Percentiles rank a stretch among this genome's conserved stretches.
Conservation (phyloP, 768 basidiomycete genomes). For the Lyophyllum atratum region DNA sequence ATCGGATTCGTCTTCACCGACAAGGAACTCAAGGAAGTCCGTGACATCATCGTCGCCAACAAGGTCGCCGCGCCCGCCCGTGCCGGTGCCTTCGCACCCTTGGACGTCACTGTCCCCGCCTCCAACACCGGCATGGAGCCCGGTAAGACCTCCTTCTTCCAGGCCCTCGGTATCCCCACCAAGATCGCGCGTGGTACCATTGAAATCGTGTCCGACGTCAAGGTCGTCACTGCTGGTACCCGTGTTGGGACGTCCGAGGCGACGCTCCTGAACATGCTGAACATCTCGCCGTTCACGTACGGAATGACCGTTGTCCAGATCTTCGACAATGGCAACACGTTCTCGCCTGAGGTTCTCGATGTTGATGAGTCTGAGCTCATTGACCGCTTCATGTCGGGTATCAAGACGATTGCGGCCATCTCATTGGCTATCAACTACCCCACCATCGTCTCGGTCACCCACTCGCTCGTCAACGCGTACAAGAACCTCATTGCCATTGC, state of each 20-base stretch:
- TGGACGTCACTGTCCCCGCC: conserved; percentile 88
- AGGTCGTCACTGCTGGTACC: conserved; percentile 89
- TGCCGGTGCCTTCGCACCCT: conserved; percentile 94
- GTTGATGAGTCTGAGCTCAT: conserved; percentile 90
- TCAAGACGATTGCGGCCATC: conserved; percentile 95
- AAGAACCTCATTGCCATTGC: conserved; percentile 95
- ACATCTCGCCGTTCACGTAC: conserved; percentile 99
- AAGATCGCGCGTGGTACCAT: conserved; percentile 99
- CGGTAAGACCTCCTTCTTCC: conserved; percentile 99
- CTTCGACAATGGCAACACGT: conserved; percentile 91
- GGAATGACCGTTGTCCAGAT: conserved; percentile 99
- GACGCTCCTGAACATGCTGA: conserved; percentile 98
- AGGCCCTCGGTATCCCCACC: conserved; percentile 98
- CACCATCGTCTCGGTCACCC: conserved; percentile 89
- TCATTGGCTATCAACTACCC: conserved; percentile 97
- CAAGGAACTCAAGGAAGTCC: conserved; percentile 90
- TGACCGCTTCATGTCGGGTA: conserved; percentile 87
- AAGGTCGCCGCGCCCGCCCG: conserved; percentile 98
- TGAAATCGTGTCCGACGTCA: conserved; percentile 97
- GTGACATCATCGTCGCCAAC: conserved; percentile 92
- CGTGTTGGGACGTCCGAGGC: conserved; percentile 98
- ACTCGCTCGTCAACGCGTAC: conserved; percentile 98
- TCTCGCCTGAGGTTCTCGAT: conserved; percentile 89
- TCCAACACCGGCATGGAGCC: conserved; percentile 99
- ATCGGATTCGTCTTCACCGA: conserved; percentile 99